Percentiles rank a stretch among this genome's conserved stretches.
Evolutionary conservation across 2,329 filamentous ascomycete species (phyloP).

Genomic region (Thelonectria olida): DNA sequence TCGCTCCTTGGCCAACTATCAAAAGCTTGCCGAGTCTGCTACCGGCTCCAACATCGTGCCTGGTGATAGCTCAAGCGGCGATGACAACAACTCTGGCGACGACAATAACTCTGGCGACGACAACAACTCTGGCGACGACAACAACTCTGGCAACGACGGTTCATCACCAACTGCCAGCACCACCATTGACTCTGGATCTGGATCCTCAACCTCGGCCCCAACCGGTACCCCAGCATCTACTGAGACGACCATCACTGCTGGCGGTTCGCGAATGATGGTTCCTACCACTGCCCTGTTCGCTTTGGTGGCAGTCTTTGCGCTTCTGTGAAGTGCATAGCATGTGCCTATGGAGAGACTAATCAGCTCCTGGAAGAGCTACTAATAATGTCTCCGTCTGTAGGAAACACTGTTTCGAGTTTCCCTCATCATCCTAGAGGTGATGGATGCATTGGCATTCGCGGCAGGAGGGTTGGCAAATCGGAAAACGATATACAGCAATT

Average conservation of each 20-base stretch:
- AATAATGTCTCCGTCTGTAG: constrained; percentile 34
- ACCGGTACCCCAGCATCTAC: constrained; percentile 31
- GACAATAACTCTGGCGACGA: constrained; percentile 34
- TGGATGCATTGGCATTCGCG: constrained; percentile 23
- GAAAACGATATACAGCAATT: neutral
- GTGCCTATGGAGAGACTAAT: neutral
- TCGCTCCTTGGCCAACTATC: constrained; percentile 62
- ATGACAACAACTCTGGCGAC: constrained; percentile 27
- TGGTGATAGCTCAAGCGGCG: constrained; percentile 9
- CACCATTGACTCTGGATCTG: constrained; percentile 1
- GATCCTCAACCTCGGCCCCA: constrained; percentile 28
- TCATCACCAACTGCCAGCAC: too few relatives aligned
- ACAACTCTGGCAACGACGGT: constrained; percentile 19
- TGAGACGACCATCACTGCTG: constrained; percentile 28
- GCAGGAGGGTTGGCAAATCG: neutral
- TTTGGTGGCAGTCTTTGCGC: constrained; percentile 54
- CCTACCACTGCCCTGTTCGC: constrained; percentile 55
- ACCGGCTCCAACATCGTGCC: constrained; percentile 42
- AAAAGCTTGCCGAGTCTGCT: constrained; percentile 46
- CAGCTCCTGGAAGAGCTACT: constrained; percentile 24
- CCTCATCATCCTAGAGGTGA: constrained; percentile 16
- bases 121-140: constrained; percentile 13
- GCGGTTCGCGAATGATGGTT: constrained; percentile 46
- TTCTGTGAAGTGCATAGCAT: constrained; percentile 42
- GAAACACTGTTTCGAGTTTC: constrained; percentile 2